Evolutionary conservation across 2,329 filamentous ascomycete genomes (phyloP).

Genomic region (Myriosclerotinia curreyana): DNA sequence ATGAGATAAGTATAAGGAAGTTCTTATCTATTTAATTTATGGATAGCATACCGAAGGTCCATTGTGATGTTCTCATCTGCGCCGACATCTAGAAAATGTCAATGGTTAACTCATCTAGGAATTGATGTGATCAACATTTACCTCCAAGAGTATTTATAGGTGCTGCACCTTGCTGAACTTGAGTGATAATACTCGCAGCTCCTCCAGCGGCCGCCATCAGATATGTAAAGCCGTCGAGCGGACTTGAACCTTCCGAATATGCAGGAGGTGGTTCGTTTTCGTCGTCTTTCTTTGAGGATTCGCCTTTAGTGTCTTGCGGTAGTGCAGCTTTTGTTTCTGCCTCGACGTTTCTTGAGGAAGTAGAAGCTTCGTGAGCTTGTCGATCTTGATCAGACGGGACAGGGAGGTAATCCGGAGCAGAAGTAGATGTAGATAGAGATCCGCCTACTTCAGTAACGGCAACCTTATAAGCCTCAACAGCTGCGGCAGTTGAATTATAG

Average conservation of each 20-base stretch:
- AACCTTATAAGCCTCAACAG: slow-evolving; percentile 41
- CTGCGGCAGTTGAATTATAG: slow-evolving; percentile 46
- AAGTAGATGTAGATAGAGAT: slow-evolving; percentile 50
- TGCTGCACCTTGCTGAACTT: slow-evolving; percentile 87
- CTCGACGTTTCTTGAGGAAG: slow-evolving; percentile 46
- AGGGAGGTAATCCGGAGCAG: slow-evolving; percentile 57
- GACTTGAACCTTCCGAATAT: slow-evolving; percentile 92
- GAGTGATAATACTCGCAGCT: slow-evolving; percentile 97
- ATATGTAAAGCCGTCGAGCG: slow-evolving; percentile 88
- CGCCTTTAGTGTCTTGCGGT: slow-evolving; percentile 75
- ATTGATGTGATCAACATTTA: slow-evolving; percentile 43
- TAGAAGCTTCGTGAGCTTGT: slow-evolving; percentile 28
- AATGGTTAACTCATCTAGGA: slow-evolving; percentile 19
- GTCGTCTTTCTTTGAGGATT: slow-evolving; percentile 69
- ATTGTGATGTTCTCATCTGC: slow-evolving; percentile 93
- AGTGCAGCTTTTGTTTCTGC: slow-evolving; percentile 82
- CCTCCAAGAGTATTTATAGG: slow-evolving; percentile 87
- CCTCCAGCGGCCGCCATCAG: slow-evolving; percentile 97
- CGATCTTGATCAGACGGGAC: slow-evolving; percentile 41
- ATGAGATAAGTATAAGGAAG: slow-evolving; percentile 35
- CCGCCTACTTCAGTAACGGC: slow-evolving; percentile 41
- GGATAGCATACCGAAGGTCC: slow-evolving; percentile 74
- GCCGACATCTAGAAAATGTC: slow-evolving; percentile 60
- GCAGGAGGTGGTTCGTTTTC: slow-evolving; percentile 93
- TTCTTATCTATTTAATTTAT: neutral